Base-by-base conservation (phyloP, 345 rosid species). In the Hevea brasiliensis region DNA sequence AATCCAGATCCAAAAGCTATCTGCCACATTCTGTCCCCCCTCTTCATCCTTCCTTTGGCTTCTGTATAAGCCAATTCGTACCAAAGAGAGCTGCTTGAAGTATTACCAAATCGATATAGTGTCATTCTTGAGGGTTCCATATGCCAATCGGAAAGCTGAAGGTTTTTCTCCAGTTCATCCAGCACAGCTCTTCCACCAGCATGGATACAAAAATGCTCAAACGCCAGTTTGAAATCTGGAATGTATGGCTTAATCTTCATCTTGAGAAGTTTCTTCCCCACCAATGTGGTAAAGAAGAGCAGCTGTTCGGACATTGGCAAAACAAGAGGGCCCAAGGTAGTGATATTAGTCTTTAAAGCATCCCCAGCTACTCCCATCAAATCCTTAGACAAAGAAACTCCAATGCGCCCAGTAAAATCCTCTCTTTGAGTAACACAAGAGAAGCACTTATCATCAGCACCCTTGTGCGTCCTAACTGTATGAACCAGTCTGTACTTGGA, bases 91-190 rank as follows among this genome's bases (percentile, higher is more conserved):
- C 75, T 72, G 17, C 75, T 72, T 15, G 75, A 72, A 37, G 75
- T 72, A 29, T 72, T 72, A 7, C 68, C 75, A 47, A 72, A 72
- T 61, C 75, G 75, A 48, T 61, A 61, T 23, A 72, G 75, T 50
- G 75, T 72, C 75, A 72, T 72, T 57, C 75, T 72, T 53, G 75
- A 72, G 47, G 75, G 75, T 51, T 72, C 75, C 75, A 72, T 72
- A 50, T 72, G 75, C 53, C 53, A 72, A 61, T 72, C 68, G 11
- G 60, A 60, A 50, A 72, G 75, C 23, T 62, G 68, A 4, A 72
- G 59, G 37, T 72, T 72, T 35, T 72, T 72, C 67, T 72, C 67
- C 44, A 72, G 29, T 48, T 72, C 75, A 50, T 72, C 75, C 61
- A 72, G 53, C 68, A 72, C 75, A 24, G 73, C 73, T 41, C 73